phyloP scores from a whole-genome alignment of 2,329 filamentous ascomycete genomes.

The Fusarium drepaniforme region DNA sequence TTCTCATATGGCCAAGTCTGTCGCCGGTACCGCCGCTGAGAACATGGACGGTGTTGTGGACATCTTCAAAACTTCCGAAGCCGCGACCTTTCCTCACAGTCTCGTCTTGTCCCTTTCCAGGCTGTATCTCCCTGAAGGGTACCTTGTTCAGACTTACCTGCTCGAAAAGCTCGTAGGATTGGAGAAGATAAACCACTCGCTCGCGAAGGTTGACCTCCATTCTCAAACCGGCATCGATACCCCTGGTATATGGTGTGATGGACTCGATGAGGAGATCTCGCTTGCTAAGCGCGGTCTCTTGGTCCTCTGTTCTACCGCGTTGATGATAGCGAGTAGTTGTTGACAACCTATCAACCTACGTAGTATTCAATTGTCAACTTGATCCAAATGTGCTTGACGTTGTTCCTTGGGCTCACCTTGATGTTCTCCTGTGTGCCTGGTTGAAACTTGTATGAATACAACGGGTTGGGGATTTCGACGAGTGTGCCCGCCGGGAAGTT shows the following conservation, averaged over 20 bases:
- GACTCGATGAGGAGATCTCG: not conserved
- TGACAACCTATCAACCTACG: not conserved
- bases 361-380: not conserved
- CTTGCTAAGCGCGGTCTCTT: not conserved
- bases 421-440: not conserved
- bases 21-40: not conserved
- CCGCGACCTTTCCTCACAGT: not conserved
- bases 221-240: not conserved
- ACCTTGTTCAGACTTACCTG: not conserved
- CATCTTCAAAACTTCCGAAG: slow-evolving; percentile 24
- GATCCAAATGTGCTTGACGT: not conserved
- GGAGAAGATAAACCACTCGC: not conserved
- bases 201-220: not conserved
- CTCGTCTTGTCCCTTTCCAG: not conserved
- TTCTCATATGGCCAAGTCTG: not conserved
- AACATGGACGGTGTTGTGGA: slow-evolving; percentile 16
- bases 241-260: not conserved
- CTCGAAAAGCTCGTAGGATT: not conserved
- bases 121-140: not conserved
- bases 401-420: not conserved
- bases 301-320: not conserved
- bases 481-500: too few species aligned
- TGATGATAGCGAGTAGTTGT: not conserved
- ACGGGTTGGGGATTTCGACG: not conserved
- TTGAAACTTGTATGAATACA: not conserved